Conservation (phyloP, 805 yeast species). For the Ogataea philodendri region DNA sequence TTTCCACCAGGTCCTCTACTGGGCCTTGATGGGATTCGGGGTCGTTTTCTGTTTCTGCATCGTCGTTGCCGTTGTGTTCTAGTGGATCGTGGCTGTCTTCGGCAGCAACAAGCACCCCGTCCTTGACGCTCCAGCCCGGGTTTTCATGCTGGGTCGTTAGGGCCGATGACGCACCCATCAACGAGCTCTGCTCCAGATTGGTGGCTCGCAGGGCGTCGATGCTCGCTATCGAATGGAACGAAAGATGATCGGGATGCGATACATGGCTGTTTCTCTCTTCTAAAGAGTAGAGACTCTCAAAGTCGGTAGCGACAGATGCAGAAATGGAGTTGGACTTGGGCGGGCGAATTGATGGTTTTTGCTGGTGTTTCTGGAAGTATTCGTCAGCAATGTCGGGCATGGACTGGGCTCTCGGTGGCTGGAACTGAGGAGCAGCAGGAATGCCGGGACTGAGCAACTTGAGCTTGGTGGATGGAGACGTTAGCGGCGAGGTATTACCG, state of each 20-base stretch:
- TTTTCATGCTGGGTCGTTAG: constrained; percentile 4
- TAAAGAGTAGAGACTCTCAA: constrained; percentile 19
- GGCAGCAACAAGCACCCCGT: constrained; percentile 17
- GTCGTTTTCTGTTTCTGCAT: no score
- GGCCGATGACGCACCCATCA: constrained; percentile 1
- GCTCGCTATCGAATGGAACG: constrained; percentile 4
- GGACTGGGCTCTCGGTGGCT: constrained; percentile 14
- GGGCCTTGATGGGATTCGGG: not conserved
- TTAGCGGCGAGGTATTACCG: constrained; percentile 7
- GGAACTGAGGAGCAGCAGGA: constrained; percentile 8
- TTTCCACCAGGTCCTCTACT: constrained; percentile 21
- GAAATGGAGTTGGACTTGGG: constrained; percentile 4
- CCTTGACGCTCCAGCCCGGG: constrained; percentile 20
- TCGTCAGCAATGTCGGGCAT: constrained; percentile 28
- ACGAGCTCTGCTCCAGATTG: constrained; percentile 2
- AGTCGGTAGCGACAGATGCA: constrained; percentile 8
- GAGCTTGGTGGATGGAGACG: constrained; percentile 13
- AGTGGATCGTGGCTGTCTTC: not conserved
- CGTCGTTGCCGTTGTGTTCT: no score
- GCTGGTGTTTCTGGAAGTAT: constrained; percentile 24
- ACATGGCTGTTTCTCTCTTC: no score
- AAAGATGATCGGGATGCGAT: constrained; percentile 5
- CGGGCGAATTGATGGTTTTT: constrained; percentile 2
- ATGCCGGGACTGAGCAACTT: constrained; percentile 8
- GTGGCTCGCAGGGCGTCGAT: constrained; percentile 2